Base-by-base conservation (phyloP, 495 filamentous ascomycete species). In the Pseudoneurospora amorphoporcata region DNA sequence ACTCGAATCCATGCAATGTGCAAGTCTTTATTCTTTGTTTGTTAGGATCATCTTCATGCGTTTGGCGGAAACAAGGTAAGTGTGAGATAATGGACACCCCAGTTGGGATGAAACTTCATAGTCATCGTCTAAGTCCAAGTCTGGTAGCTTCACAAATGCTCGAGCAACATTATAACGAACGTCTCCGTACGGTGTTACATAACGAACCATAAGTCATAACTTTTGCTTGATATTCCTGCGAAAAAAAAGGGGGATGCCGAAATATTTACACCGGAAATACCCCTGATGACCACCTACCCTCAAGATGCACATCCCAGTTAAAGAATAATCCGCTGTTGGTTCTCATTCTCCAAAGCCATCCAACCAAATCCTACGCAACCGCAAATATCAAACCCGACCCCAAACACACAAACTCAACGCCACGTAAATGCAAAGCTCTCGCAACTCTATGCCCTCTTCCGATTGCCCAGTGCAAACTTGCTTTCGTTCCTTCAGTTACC, bases 361-460 rank as follows among this genome's bases (percentile, higher is more conserved):
- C 53, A 65, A 65, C 2, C 53, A 35, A 35, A 16, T 16, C 16
- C 53, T 14, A 65, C 53, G 53, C 53, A 35, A 35, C 7, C 2
- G n/a, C 58, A 68, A 68, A 73, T 53, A 69, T 29, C 70, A 73
- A 47, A 45, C 74, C 35, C 70, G 41, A 39, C 19, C 45, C 42
- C 19, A 73, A 72, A 38, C 68, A 38, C 53, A 68, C 42, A 69
- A 71, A 70, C 2, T 61, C 29, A 78, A 78, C 77, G 76, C 77
- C 75, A 53, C 73, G 35, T 23, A 73, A 74, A 78, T 78, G 75
- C 77, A 78, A 53, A 65, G 29, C 53, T 65, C 23, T 32, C 12
- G 32, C 29, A 43, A 2, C 47, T 58, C 10, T 35, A 0, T 17
- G 14, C 16, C 6, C 3, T 17, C 53, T 3, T 35, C 29, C 53